Percentiles rank a stretch among this genome's conserved stretches.
These are phyloP conservation scores for Neopestalotiopsis clavispora DNA, from an alignment of 2,329 filamentous ascomycete species.

Conservation along the genomic window DNA sequence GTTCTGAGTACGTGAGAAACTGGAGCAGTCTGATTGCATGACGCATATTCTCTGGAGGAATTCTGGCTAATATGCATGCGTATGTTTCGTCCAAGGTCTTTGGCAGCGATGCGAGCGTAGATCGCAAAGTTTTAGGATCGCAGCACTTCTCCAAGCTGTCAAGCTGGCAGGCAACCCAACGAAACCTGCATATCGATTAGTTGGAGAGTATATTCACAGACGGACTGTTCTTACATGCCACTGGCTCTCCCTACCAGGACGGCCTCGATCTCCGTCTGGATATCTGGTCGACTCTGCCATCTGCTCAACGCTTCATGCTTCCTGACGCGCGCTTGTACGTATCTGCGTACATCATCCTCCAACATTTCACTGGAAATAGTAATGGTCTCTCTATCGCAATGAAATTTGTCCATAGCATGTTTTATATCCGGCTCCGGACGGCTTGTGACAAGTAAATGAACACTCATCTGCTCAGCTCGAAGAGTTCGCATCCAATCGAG, in stretches of 20 bases:
- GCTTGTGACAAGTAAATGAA: constrained; percentile 29
- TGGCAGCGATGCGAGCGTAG: constrained; percentile 19
- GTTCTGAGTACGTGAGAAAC: constrained; percentile 29
- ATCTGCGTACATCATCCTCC: constrained; percentile 32
- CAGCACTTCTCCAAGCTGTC: too few relatives aligned
- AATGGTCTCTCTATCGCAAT: too few relatives aligned
- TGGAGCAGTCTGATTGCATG: constrained; percentile 23
- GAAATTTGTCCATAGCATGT: too few relatives aligned
- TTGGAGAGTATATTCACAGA: too few relatives aligned
- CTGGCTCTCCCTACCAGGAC: too few relatives aligned
- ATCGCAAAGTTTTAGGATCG: background rate
- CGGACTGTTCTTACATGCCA: too few relatives aligned
- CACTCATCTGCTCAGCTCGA: background rate
- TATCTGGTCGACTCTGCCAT: constrained; percentile 28
- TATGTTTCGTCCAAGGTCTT: constrained; percentile 26
- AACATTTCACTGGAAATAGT: too few relatives aligned
- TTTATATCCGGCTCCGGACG: constrained; percentile 34
- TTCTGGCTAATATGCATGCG: constrained; percentile 20
- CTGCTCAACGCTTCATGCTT: constrained; percentile 26
- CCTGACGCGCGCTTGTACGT: constrained; percentile 28
- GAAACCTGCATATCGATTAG: too few relatives aligned
- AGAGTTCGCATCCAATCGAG: constrained; percentile 24
- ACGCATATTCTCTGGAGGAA: background rate
- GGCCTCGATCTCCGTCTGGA: constrained; percentile 30
- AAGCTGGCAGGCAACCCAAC: constrained; percentile 26